Evolutionary conservation across 164 flowering plant species (phyloP).

Genomic region (Tinospora cordifolia): DNA sequence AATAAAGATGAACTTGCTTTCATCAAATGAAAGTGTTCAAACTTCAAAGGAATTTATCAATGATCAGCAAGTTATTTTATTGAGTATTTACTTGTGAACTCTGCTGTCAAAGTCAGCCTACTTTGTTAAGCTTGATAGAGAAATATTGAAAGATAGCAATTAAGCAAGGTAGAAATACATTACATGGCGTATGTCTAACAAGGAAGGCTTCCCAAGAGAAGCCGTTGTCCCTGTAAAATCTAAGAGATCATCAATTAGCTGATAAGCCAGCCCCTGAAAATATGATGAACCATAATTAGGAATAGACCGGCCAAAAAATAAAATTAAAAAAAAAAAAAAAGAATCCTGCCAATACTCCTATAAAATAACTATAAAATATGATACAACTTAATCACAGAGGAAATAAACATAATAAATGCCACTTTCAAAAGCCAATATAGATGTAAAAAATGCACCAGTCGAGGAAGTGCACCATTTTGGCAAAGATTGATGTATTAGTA

Average conservation of each 20-base stretch:
- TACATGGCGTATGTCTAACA: conserved; percentile 93
- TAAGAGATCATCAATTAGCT: conserved; percentile 87
- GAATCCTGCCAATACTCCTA: not conserved
- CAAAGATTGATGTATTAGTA: not conserved
- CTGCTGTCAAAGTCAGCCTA: not conserved
- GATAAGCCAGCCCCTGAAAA: conserved; percentile 89
- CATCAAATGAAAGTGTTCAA: too few species aligned
- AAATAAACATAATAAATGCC: too few species aligned
- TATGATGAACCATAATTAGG: conserved; percentile 3
- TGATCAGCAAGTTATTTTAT: too few species aligned
- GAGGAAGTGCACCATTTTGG: too few species aligned
- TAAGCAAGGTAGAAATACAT: conserved; percentile 6
- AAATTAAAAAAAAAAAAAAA: too few species aligned
- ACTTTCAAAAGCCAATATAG: not conserved
- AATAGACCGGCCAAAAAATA: not conserved
- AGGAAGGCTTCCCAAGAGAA: conserved; percentile 90
- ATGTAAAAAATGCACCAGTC: too few species aligned
- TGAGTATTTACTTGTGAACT: not conserved
- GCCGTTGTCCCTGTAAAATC: conserved; percentile 95
- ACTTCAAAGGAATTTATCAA: too few species aligned
- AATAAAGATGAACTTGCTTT: not conserved
- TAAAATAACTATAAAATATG: too few species aligned
- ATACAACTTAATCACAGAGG: too few species aligned
- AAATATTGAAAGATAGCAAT: not conserved
- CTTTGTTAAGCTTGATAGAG: not conserved